phyloP scores from a whole-genome alignment of 73 alveolate genomes.

The Durusdinium trenchii region DNA sequence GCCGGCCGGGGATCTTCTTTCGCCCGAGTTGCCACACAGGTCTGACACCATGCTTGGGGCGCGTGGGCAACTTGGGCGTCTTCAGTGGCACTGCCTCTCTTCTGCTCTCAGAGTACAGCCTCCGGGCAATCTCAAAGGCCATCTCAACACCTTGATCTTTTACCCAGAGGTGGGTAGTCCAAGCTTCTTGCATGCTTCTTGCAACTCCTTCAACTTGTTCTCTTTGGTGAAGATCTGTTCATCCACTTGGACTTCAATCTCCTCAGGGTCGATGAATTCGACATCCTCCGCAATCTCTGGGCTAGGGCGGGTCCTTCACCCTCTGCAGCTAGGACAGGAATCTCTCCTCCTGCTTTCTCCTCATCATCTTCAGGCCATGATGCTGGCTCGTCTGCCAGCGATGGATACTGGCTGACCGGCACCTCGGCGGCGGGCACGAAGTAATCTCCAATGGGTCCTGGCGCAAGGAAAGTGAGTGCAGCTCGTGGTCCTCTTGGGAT shows the following conservation, averaged over 20 bases:
- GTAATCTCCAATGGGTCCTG: too few relatives aligned
- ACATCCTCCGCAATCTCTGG: too few relatives aligned
- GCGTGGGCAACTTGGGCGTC: neutral
- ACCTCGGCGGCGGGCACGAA: too few relatives aligned
- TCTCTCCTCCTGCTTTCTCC: too few relatives aligned
- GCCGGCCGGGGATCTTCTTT: neutral
- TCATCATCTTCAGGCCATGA: too few relatives aligned
- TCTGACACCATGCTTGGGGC: neutral
- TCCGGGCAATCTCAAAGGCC: neutral
- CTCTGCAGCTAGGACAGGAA: too few relatives aligned
- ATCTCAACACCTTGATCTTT: neutral
- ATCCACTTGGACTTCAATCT: neutral
- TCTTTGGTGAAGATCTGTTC: neutral
- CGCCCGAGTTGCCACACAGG: neutral
- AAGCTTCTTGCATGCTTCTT: neutral
- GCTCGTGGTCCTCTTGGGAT: too few relatives aligned
- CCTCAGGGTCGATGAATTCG: too few relatives aligned
- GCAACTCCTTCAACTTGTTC: neutral
- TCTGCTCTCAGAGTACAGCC: neutral
- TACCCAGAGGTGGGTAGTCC: neutral
- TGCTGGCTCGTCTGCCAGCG: too few relatives aligned
- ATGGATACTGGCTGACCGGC: too few relatives aligned
- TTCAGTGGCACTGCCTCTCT: neutral
- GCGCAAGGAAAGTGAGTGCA: too few relatives aligned
- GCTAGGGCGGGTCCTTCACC: too few relatives aligned